A percentile compares a stretch with the other conserved stretches of the same genome.
These are phyloP conservation scores for Cajanus cajan DNA, from an alignment of 306 rosid species.

Conservation along the genomic window DNA sequence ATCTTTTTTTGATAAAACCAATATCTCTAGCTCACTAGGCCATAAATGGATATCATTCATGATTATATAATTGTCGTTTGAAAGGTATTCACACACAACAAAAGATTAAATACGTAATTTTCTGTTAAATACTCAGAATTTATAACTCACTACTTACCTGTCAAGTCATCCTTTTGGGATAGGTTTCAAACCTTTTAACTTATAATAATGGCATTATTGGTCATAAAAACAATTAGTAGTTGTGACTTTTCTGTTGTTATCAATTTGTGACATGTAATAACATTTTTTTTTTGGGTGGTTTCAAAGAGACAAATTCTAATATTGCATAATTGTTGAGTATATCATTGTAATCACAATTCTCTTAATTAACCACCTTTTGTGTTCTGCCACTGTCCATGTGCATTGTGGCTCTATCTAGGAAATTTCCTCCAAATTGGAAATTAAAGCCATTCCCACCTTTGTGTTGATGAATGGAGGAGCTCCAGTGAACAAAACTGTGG, in stretches of 20 bases:
- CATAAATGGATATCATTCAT: too few species aligned
- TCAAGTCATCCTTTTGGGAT: too few species aligned
- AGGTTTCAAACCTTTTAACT: not conserved
- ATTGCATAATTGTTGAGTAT: not conserved
- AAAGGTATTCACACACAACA: too few species aligned
- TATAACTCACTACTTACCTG: too few species aligned
- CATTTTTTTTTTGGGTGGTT: not conserved
- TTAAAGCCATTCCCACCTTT: conserved; percentile 51
- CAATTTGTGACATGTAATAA: not conserved
- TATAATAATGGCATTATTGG: conserved; percentile 33
- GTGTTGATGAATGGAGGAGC: conserved; percentile 43
- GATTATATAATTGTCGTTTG: too few species aligned
- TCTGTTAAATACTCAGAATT: too few species aligned
- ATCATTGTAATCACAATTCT: not conserved
- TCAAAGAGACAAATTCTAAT: conserved; percentile 8
- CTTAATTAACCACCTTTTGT: conserved; percentile 15
- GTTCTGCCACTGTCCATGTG: conserved; percentile 2
- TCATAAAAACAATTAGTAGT: not conserved
- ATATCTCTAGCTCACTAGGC: too few species aligned
- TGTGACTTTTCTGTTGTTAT: conserved; percentile 1
- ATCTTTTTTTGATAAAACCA: too few species aligned
- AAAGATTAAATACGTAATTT: too few species aligned
- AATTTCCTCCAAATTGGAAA: conserved; percentile 46
- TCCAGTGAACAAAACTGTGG: conserved; percentile 34
- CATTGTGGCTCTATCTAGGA: conserved; percentile 34